A percentile compares a stretch with the other conserved stretches of the same genome.
Evolutionary conservation across 805 yeast genomes (phyloP).

Genomic region (Ogataea methylovora): DNA sequence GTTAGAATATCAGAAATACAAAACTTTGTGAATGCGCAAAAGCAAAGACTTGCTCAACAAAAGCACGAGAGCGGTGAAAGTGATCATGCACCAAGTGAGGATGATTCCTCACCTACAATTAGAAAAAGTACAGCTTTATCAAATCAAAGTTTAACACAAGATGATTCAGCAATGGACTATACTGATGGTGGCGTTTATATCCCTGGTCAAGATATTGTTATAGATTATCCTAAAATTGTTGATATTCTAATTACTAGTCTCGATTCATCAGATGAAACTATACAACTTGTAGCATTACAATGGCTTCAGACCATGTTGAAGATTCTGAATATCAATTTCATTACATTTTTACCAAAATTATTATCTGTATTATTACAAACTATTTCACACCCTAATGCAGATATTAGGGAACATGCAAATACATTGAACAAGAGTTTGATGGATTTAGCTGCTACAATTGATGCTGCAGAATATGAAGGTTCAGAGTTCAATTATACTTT

Average conservation of each 20-base stretch:
- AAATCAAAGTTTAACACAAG: conserved; percentile 15
- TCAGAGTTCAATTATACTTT: conserved; percentile 40
- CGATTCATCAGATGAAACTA: conserved; percentile 65
- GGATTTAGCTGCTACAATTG: conserved; percentile 36
- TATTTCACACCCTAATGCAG: conserved; percentile 45
- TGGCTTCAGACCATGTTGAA: conserved; percentile 76
- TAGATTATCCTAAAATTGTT: conserved; percentile 74
- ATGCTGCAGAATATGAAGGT: conserved; percentile 30
- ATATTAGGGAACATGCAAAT: conserved; percentile 45
- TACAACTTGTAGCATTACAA: conserved; percentile 68
- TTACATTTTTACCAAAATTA: conserved; percentile 67
- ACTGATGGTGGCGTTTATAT: conserved; percentile 50
- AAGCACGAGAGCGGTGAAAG: neutral
- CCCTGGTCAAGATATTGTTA: conserved; percentile 74
- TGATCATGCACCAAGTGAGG: too few relatives aligned
- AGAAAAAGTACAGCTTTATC: too few relatives aligned
- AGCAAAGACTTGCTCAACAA: conserved; percentile 10
- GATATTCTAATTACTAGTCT: conserved; percentile 77
- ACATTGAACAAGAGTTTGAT: conserved; percentile 51
- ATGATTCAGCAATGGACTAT: conserved; percentile 10
- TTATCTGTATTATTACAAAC: conserved; percentile 61
- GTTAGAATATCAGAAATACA: conserved; percentile 68
- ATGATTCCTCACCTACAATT: too few relatives aligned
- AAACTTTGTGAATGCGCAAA: conserved; percentile 32
- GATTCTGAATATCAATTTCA: conserved; percentile 68